Base-by-base conservation (phyloP, 2,329 filamentous ascomycete genomes). In the Aspergillus japonicus region DNA sequence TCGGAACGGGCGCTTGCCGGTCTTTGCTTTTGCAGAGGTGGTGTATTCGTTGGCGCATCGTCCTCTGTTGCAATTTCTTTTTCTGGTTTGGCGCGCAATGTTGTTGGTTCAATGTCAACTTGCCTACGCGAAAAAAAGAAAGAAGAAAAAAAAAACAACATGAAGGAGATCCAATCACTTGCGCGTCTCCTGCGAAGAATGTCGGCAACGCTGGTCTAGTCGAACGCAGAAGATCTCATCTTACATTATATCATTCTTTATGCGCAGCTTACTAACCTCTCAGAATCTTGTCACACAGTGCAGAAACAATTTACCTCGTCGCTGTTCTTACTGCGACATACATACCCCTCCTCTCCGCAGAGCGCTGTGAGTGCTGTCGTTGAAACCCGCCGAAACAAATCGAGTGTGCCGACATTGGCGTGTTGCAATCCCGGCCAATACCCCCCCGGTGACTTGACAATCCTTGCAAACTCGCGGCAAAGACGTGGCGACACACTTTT, bases 401-500 rank as follows among this genome's bases (percentile, higher is more conserved):
- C 53, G 53, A 55, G 19, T 5, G 44, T 42, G 42, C 42, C 24
- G 12, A 33, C 53, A 31, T 47, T 48, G 24, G 24, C 39, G 19
- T 47, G n/a, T 29, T 47, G 53, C 42, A 47, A 21, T 12, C 53
- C 42, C 53, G 33, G 26, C 29, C 26, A 39, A 48, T 23, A 35
- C 5, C n/a, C 39, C 14, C 26, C 23, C 31, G 44, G 42, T 33
- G 53, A 55, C 29, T 55, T 21, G 53, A 44, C 24, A 12, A 21
- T 47, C 26, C 24, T 55, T 47, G 53, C 53, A 33, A 26, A 24
- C 26, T 23, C 12, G 33, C 42, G 29, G 29, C 42, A 44, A 24
- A 55, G 42, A 21, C 42, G 53, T 55, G 44, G 53, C 53, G 53
- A 55, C 24, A 55, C 44, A 44, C 14, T n/a, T 44, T 21, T 39